Percentiles rank a stretch among this genome's conserved stretches.
These are phyloP conservation scores for Francoa sonchifolia DNA, from an alignment of 441 rosid species.

Conservation along the genomic window DNA sequence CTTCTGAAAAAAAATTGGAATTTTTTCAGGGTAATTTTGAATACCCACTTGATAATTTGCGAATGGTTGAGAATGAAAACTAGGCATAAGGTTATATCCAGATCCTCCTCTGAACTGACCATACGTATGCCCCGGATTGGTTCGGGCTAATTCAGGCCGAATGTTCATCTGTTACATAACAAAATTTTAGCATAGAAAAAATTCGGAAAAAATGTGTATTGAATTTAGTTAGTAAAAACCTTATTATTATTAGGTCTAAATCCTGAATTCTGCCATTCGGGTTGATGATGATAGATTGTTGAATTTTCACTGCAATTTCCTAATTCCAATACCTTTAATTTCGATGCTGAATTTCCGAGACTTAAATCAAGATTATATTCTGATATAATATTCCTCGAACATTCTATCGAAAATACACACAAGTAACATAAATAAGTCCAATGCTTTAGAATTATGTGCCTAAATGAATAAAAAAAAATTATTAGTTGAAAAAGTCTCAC, in stretches of 20 bases:
- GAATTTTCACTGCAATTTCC: constrained; percentile 13
- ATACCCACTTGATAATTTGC: constrained; percentile 27
- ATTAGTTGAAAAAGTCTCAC: constrained; percentile 15
- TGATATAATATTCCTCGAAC: constrained; percentile 31
- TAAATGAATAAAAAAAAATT: neutral
- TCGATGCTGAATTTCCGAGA: constrained; percentile 53
- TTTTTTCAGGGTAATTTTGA: neutral
- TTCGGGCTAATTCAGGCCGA: too few species aligned
- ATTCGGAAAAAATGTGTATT: too few species aligned
- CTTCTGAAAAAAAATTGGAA: neutral
- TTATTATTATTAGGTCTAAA: too few species aligned
- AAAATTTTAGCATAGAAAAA: too few species aligned
- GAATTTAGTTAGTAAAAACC: too few species aligned
- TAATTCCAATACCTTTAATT: constrained; percentile 17
- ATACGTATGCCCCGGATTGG: too few species aligned
- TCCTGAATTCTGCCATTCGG: too few species aligned
- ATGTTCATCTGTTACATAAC: too few species aligned
- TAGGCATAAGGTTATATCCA: too few species aligned
- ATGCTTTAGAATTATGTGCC: neutral
- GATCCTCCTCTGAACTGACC: too few species aligned
- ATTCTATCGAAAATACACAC: too few species aligned
- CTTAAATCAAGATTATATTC: constrained; percentile 86
- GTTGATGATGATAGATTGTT: constrained; percentile 26
- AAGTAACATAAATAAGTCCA: neutral
- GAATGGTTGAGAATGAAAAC: too few species aligned